phyloP scores from a whole-genome alignment of 2,329 filamentous ascomycete genomes.

The Cephalotrichum gorgonifer region DNA sequence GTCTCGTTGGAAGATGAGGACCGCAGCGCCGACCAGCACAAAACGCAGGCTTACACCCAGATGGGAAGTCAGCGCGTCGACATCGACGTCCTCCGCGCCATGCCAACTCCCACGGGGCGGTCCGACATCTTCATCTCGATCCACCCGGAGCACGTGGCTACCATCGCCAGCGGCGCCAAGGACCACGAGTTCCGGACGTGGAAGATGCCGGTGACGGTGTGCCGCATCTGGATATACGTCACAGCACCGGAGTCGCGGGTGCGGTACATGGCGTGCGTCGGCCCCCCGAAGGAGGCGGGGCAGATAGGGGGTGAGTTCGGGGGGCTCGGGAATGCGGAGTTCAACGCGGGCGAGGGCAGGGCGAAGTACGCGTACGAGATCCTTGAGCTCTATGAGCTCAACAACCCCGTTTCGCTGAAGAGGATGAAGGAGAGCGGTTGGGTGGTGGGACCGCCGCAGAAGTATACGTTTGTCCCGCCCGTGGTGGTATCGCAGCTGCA shows the following conservation, averaged over 20 bases:
- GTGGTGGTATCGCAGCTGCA: slow-evolving; percentile 47
- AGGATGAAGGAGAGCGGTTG: slow-evolving; percentile 45
- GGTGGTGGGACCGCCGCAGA: slow-evolving; percentile 37
- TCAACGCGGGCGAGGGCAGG: slow-evolving; percentile 25
- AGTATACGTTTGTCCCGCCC: slow-evolving; percentile 44
- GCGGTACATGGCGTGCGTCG: slow-evolving; percentile 48
- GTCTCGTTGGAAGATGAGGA: slow-evolving; percentile 2
- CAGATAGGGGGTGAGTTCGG: slow-evolving; percentile 33
- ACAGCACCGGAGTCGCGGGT: slow-evolving; percentile 35
- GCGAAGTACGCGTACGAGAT: slow-evolving; percentile 40
- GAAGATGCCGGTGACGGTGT: slow-evolving; percentile 41
- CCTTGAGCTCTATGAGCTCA: slow-evolving; percentile 49
- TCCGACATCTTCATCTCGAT: slow-evolving; percentile 46
- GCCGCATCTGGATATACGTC: slow-evolving; percentile 53
- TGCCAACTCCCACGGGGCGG: slow-evolving; percentile 36
- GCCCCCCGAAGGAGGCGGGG: slow-evolving; percentile 32
- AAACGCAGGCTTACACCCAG: slow-evolving; percentile 21
- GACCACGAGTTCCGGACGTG: slow-evolving; percentile 47
- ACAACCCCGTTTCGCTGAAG: slow-evolving; percentile 42
- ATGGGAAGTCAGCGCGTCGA: slow-evolving; percentile 39
- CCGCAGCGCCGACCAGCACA: slow-evolving; percentile 1
- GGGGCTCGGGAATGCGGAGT: slow-evolving; percentile 41
- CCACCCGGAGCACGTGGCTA: slow-evolving; percentile 31
- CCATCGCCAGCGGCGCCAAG: slow-evolving; percentile 37
- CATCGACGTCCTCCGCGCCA: slow-evolving; percentile 32